Evolutionary conservation across 1,139 yeast species (phyloP).

Genomic region (Saccharomyces hybrid): DNA sequence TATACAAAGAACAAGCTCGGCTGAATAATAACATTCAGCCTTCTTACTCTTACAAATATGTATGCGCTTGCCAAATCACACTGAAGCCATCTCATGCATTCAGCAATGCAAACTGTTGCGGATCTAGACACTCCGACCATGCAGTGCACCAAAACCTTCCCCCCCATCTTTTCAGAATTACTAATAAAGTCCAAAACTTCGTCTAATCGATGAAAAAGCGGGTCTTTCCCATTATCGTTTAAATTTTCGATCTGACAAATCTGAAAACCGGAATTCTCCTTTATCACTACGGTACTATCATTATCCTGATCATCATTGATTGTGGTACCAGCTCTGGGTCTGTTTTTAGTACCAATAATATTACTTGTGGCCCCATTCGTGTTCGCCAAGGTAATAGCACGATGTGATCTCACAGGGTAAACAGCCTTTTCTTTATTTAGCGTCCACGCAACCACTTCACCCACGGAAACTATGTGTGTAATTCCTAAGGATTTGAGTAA

Average conservation of each 20-base stretch:
- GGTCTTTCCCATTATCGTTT: constrained; percentile 48
- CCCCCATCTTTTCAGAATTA: constrained; percentile 33
- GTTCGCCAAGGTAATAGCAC: not conserved
- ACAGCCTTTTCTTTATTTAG: constrained; percentile 16
- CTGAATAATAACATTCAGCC: constrained; percentile 83
- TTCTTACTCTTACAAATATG: constrained; percentile 69
- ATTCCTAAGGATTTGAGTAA: constrained; percentile 62
- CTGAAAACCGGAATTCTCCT: constrained; percentile 31
- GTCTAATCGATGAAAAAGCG: constrained; percentile 38
- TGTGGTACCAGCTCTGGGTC: constrained; percentile 6
- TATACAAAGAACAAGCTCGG: constrained; percentile 83
- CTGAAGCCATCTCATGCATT: constrained; percentile 66
- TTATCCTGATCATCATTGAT: not conserved
- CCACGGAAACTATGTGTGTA: constrained; percentile 73
- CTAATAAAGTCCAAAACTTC: constrained; percentile 41
- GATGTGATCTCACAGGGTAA: not conserved
- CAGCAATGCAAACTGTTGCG: constrained; percentile 86
- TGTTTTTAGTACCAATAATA: constrained; percentile 9
- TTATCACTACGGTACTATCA: constrained; percentile 13
- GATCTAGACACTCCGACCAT: constrained; percentile 88
- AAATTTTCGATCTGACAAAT: constrained; percentile 36
- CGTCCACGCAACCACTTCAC: constrained; percentile 66
- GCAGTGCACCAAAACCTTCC: constrained; percentile 71
- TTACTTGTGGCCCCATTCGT: not conserved
- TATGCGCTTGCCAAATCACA: constrained; percentile 68